Evolutionary conservation across 306 rosid species (phyloP).

Genomic region (Geum urbanum): DNA sequence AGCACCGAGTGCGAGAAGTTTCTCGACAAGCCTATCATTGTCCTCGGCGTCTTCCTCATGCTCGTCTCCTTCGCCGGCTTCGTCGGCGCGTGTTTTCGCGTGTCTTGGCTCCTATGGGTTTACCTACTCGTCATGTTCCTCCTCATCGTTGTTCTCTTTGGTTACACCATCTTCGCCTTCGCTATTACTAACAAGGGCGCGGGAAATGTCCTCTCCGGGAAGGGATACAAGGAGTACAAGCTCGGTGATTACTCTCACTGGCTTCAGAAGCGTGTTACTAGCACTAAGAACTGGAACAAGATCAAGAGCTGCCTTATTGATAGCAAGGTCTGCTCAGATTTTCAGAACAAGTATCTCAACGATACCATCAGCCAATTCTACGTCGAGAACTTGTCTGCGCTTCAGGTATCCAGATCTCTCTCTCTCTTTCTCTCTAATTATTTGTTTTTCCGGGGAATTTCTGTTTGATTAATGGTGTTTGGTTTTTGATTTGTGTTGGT

Average conservation of each 20-base stretch:
- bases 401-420: constrained; percentile 53
- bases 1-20: constrained; percentile 58
- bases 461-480: not conserved
- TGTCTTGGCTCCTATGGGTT: constrained; percentile 68
- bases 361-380: constrained; percentile 29
- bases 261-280: constrained; percentile 67
- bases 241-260: constrained; percentile 84
- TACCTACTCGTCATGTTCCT: constrained; percentile 77
- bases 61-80: constrained; percentile 64
- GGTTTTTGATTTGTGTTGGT: not conserved
- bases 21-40: constrained; percentile 54
- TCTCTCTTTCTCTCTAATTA: not conserved
- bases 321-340: constrained; percentile 46
- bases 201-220: constrained; percentile 32
- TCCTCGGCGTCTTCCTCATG: constrained; percentile 60
- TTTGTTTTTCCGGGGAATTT: not conserved
- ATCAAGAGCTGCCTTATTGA: constrained; percentile 58
- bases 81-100: constrained; percentile 66
- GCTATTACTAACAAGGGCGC: constrained; percentile 68
- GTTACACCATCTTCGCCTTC: constrained; percentile 64
- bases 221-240: constrained; percentile 65
- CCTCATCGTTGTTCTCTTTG: constrained; percentile 54
- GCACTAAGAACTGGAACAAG: constrained; percentile 47
- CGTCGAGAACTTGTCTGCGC: constrained; percentile 35
- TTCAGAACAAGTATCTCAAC: not conserved